Evolutionary conservation across 345 rosid species (phyloP), one percentile per base, ranked within the genome.

Genomic region (Streptanthus diversifolius): DNA sequence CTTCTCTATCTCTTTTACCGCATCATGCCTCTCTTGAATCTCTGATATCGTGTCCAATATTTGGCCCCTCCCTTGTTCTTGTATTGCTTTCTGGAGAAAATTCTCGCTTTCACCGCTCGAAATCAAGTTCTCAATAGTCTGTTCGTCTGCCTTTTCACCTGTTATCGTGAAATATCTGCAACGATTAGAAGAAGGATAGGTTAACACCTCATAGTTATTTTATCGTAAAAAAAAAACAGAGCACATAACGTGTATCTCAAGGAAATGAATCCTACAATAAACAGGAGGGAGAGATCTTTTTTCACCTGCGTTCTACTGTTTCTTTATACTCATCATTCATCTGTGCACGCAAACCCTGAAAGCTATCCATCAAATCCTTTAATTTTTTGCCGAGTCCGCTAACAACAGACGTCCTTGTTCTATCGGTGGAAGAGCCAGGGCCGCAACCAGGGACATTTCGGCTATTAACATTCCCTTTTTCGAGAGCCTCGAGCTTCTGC

Each of bases 1-100:
- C 86, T 84, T 90, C 82, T 93, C 97, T 32, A 93, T 90, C 81
- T 88, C 96, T 81, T 84, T 90, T 9, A 93, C 88, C 0, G 92
- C 90, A 21, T 89, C 96, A 8, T 84, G 90, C 55, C 96, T 86
- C 65, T 93, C 98, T 61, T 90, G 96, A 36, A 93, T 93, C 74
- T 89, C 97, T 0, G 96, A 86, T 77, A 87, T 84, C 1, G 91
- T 89, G 45, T 93, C 98, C 62, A 86, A 22, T 43, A 93, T 90
- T 75, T 87, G 89, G 9, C 96, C 97, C 40, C 96, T 84, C 6
- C 98, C 93, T 66, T 88, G 95, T 51, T 90, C 93, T 79, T 90
- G 93, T 14, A 90, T 87, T 1, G 97, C 98, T 82, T 83, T 90
- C 21, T 90, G 93, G 35, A 93, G 80, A 61, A 93, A 84, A 33